These are phyloP conservation scores for Neurospora crassa DNA, from an alignment of 2,329 filamentous ascomycete species.

Conservation along the genomic window DNA sequence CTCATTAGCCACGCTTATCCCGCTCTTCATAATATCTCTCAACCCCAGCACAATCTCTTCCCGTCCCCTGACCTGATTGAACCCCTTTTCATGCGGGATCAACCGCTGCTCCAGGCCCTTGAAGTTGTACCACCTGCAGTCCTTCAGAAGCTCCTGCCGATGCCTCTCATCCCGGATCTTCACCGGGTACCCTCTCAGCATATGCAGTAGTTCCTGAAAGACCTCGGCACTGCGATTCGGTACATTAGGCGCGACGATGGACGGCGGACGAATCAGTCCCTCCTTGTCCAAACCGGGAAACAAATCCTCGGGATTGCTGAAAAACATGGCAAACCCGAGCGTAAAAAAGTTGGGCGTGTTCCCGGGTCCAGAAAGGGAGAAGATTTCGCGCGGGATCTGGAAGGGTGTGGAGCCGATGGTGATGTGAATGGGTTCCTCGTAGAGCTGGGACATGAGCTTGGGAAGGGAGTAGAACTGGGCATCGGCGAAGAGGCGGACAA, in stretches of 20 bases:
- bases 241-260: constrained; percentile 64
- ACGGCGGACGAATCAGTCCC: constrained; percentile 73
- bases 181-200: constrained; percentile 76
- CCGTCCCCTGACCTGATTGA: constrained; percentile 58
- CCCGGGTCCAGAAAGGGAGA: constrained; percentile 59
- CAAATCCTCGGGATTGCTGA: constrained; percentile 66
- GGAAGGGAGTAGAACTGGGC: constrained; percentile 91
- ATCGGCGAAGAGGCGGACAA: constrained; percentile 87
- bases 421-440: constrained; percentile 86
- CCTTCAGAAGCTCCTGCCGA: constrained; percentile 65
- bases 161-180: constrained; percentile 68
- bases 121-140: constrained; percentile 89
- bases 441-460: constrained; percentile 80
- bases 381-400: constrained; percentile 80
- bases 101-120: constrained; percentile 84
- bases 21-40: constrained; percentile 82
- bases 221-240: constrained; percentile 73
- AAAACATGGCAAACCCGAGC: constrained; percentile 81
- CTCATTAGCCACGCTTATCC: constrained; percentile 57
- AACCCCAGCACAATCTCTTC: constrained; percentile 72
- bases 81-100: constrained; percentile 65
- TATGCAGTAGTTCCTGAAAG: constrained; percentile 72
- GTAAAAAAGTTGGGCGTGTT: constrained; percentile 96
- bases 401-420: constrained; percentile 82
- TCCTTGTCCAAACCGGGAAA: constrained; percentile 79